Conservation (phyloP, 805 yeast genomes). For the Metschnikowia sp. region DNA sequence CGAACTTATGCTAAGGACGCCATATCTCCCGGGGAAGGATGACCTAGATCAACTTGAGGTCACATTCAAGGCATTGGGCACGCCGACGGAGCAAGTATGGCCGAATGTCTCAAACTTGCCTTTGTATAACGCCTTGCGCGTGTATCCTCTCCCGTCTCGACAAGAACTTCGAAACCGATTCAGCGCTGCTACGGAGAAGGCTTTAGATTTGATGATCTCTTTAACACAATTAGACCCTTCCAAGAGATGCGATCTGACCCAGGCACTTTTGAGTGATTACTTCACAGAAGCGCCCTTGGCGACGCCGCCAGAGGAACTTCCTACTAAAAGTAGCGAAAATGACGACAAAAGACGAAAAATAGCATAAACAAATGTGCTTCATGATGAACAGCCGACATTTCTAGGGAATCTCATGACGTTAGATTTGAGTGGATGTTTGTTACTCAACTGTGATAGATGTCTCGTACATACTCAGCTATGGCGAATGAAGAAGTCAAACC, state of each 20-base stretch:
- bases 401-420: too few relatives aligned
- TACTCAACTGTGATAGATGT: slow-evolving; percentile 20
- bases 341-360: slow-evolving; percentile 17
- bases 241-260: slow-evolving; percentile 61
- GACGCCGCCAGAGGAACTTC: slow-evolving; percentile 62
- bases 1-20: slow-evolving; percentile 90
- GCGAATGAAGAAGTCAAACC: slow-evolving; percentile 84
- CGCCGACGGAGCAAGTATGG: slow-evolving; percentile 92
- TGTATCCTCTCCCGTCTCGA: slow-evolving; percentile 80
- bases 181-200: slow-evolving; percentile 85
- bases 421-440: too few relatives aligned
- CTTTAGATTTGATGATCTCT: slow-evolving; percentile 68
- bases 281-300: slow-evolving; percentile 75
- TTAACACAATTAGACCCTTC: slow-evolving; percentile 78
- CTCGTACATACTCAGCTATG: slow-evolving; percentile 67
- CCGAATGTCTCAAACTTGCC: slow-evolving; percentile 83
- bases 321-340: slow-evolving; percentile 37
- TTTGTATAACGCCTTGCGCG: slow-evolving; percentile 64
- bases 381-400: too few relatives aligned
- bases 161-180: slow-evolving; percentile 78
- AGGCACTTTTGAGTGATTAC: slow-evolving; percentile 62
- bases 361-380: slow-evolving; percentile 1
- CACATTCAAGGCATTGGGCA: slow-evolving; percentile 94
- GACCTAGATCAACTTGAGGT: slow-evolving; percentile 88
- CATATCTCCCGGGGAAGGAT: slow-evolving; percentile 89